Evolutionary conservation across 768 basidiomycete species (phyloP), one percentile per base, ranked within the genome.

Genomic region (Atractiella rhizophila): DNA sequence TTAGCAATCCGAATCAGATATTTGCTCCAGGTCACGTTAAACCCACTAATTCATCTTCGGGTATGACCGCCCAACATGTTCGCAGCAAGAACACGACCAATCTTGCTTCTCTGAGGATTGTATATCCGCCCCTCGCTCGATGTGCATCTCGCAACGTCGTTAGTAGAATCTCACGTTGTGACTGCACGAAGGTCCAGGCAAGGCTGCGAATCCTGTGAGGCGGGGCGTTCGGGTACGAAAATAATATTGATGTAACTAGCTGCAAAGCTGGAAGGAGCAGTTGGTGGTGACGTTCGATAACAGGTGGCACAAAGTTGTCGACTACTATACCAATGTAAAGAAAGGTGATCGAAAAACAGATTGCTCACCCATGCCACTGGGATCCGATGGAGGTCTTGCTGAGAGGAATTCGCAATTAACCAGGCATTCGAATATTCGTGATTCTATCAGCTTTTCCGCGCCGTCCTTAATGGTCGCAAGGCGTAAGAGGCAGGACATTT

Each of bases 231-330:
- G 24, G 11, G 40, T 46, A 46, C 0, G 51, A 44, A n/a, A 47
- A 46, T 24, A 88, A 60, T 41, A 81, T 68, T 7, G 71, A 74
- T 41, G 73, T 68, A 11, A 79, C 66, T 16, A 91, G 65, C 56
- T 91, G 83, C 30, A 94, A 56, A 4, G 76, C 73, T 0, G 82
- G 85, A 60, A 83, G 69, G 50, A 91, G 67, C 1, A 91, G 59
- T 52, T 91, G 85, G 51, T 91, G 83, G 55, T 91, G 85, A 27
- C 88, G 71, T 40, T 79, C 74, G 16, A 82, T 68, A 1, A 78
- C 78, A 0, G 77, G 75, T 4, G 82, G 82, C 10, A 86, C 63
- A 65, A 86, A 85, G n/a, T 71, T 69, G 49, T 81, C 75, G 29
- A 70, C 68, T 50, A 83, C 82, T 85, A 49, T 11, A 54, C 66